Evolutionary conservation across 495 filamentous ascomycete species (phyloP), one percentile per base, ranked within the genome.

Genomic region (Penicillium ucsense): DNA sequence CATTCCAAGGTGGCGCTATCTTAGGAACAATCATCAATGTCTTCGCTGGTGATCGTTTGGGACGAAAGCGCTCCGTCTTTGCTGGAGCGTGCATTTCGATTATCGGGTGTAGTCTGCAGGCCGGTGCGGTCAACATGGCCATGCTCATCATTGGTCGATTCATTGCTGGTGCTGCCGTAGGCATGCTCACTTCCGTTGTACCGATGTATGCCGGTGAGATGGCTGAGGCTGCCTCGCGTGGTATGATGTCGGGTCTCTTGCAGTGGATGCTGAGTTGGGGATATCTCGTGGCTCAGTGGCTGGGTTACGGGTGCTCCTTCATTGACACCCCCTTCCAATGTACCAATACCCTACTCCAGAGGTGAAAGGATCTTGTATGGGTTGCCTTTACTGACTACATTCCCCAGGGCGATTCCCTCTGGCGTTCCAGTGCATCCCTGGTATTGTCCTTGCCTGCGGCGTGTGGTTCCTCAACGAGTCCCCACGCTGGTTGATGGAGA

Each of bases 391-490:
- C 20, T 20, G 20, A 20, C 39, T 35, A 2, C 4, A 4, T 9
- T 6, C 5, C 11, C 4, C n/a, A 62, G 56, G 60, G 76, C 57
- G 76, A 6, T 67, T 78, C 12, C 75, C 74, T 0, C 71, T 80
- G 31, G 71, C 73, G 10, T 74, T 78, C 46, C 74, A 78, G 46
- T 63, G 63, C 45, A 46, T 78, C 8, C 75, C 75, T 1, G 65
- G 67, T 10, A 42, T 77, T 6, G 43, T 72, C 20, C 62, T 80
- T 11, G 61, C 66, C 3, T 32, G 52, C 5, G 72, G 73, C 8
- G 64, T 83, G 45, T 81, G 71, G 70, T 74, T 79, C 55, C 66
- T 82, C 6, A 74, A 76, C n/a, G 76, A 83, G 48, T 74, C 69
- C 0, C 75, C 75, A 4, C 57, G 75, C 8, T 86, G 62, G 66